A percentile compares a stretch with the other conserved stretches of the same genome.
phyloP scores from a whole-genome alignment of 352 stramenopile species.

The Halophytophthora polymorphica region DNA sequence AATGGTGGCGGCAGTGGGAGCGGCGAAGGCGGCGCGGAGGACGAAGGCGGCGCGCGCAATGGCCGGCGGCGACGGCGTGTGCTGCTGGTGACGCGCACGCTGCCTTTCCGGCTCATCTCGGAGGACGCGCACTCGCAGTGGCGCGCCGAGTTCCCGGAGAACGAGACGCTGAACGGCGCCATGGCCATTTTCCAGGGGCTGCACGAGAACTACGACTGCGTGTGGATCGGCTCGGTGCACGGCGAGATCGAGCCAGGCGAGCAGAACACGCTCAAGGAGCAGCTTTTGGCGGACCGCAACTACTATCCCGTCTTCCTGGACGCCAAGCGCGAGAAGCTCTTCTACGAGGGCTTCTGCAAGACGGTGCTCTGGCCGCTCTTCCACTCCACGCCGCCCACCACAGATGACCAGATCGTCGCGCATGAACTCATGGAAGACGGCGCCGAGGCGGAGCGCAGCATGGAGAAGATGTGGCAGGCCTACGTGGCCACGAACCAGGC shows the following conservation, averaged over 20 bases:
- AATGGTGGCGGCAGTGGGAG: conserved; percentile 10
- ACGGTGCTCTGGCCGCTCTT: conserved; percentile 90
- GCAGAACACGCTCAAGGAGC: conserved; percentile 78
- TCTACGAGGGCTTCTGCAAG: conserved; percentile 91
- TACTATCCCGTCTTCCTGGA: conserved; percentile 91
- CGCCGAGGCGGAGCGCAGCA: conserved; percentile 55
- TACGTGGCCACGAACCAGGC: conserved; percentile 87
- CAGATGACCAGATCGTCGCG: conserved; percentile 67
- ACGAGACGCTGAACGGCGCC: conserved; percentile 64
- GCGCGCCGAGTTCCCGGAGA: conserved; percentile 76
- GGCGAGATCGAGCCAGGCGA: conserved; percentile 78
- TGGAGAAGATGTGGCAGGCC: conserved; percentile 86
- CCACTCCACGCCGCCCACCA: conserved; percentile 81
- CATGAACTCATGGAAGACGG: conserved; percentile 51
- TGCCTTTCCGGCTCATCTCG: conserved; percentile 77
- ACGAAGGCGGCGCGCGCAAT: conserved; percentile 22
- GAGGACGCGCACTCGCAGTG: conserved; percentile 80
- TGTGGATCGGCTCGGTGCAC: conserved; percentile 83
- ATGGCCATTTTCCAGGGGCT: conserved; percentile 78
- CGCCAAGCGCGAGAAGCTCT: conserved; percentile 79
- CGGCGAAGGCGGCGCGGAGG: conserved; percentile 22
- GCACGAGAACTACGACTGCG: conserved; percentile 78
- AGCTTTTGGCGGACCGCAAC: conserved; percentile 88
- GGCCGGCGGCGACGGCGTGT: conserved; percentile 53
- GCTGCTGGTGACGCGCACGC: conserved; percentile 68